phyloP scores from a whole-genome alignment of 2,329 filamentous ascomycete genomes.

The Xylariales sp. region DNA sequence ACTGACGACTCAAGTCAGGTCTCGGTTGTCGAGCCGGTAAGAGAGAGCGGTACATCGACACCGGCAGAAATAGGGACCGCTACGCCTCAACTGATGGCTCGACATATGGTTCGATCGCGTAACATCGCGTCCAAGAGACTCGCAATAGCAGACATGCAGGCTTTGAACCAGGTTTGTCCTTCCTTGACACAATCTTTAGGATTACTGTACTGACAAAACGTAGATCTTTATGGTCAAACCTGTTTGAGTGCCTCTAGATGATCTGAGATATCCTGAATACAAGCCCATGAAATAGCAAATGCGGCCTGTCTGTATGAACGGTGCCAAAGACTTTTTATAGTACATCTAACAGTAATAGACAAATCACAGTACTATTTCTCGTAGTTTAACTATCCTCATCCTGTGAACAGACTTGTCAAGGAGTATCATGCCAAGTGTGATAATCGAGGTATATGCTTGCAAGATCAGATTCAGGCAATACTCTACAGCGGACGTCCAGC shows the following conservation, averaged over 20 bases:
- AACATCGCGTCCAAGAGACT: conserved; percentile 86
- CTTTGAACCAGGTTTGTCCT: conserved; percentile 72
- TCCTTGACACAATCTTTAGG: background rate
- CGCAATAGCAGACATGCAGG: conserved; percentile 74
- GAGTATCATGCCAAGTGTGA: too few relatives aligned
- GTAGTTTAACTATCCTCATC: too few relatives aligned
- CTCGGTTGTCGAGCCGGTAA: conserved; percentile 13
- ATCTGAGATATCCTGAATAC: conserved; percentile 5
- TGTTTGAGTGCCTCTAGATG: conserved; percentile 15
- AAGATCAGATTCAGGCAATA: too few relatives aligned
- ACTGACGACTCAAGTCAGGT: conserved; percentile 17
- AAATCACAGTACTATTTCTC: too few relatives aligned
- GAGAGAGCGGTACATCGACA: conserved; percentile 30
- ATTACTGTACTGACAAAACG: conserved; percentile 13
- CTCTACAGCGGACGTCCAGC: too few relatives aligned
- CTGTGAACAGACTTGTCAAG: too few relatives aligned
- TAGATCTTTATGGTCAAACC: conserved; percentile 31
- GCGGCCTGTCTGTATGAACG: too few relatives aligned
- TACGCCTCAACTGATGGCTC: conserved; percentile 45
- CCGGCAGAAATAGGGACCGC: conserved; percentile 39
- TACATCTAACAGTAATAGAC: too few relatives aligned
- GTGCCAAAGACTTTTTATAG: too few relatives aligned
- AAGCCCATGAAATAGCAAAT: too few relatives aligned
- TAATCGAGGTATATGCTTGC: too few relatives aligned
- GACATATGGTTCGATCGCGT: conserved; percentile 71